A percentile compares a stretch with the other conserved stretches of the same genome.
Evolutionary conservation across 805 yeast species (phyloP).

Genomic region (Wickerhamomyces subpelliculosus): DNA sequence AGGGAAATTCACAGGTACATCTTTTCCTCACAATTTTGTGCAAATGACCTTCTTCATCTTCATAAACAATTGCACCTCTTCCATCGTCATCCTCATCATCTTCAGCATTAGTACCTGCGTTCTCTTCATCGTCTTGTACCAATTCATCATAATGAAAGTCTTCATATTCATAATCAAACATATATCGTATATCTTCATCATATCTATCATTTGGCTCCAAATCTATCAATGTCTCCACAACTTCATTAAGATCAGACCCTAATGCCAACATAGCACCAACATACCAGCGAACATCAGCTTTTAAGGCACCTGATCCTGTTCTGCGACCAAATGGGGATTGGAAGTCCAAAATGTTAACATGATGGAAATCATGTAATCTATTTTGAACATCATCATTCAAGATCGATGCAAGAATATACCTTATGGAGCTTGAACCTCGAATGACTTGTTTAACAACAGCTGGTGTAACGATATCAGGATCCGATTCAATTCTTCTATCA

Average conservation of each 20-base stretch:
- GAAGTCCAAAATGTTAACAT: slow-evolving; percentile 52
- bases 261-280: slow-evolving; percentile 48
- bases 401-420: slow-evolving; percentile 55
- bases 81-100: slow-evolving; percentile 30
- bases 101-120: slow-evolving; percentile 14
- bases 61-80: slow-evolving; percentile 24
- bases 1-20: slow-evolving; percentile 19
- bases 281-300: slow-evolving; percentile 50
- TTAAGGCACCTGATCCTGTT: slow-evolving; percentile 51
- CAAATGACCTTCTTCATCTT: slow-evolving; percentile 21
- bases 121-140: too few species aligned
- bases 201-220: slow-evolving; percentile 55
- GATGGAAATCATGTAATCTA: slow-evolving; percentile 48
- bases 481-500: slow-evolving; percentile 43
- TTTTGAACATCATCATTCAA: slow-evolving; percentile 40
- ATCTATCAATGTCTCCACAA: slow-evolving; percentile 47
- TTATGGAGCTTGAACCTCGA: slow-evolving; percentile 56
- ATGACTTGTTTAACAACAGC: slow-evolving; percentile 40
- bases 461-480: slow-evolving; percentile 29
- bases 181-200: slow-evolving; percentile 61
- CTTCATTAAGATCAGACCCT: slow-evolving; percentile 40
- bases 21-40: slow-evolving; percentile 19
- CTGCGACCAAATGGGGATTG: slow-evolving; percentile 64
- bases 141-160: slow-evolving; percentile 33
- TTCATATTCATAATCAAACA: slow-evolving; percentile 50